phyloP scores from a whole-genome alignment of 2,329 filamentous ascomycete genomes.

The Verticillium alfalfae region DNA sequence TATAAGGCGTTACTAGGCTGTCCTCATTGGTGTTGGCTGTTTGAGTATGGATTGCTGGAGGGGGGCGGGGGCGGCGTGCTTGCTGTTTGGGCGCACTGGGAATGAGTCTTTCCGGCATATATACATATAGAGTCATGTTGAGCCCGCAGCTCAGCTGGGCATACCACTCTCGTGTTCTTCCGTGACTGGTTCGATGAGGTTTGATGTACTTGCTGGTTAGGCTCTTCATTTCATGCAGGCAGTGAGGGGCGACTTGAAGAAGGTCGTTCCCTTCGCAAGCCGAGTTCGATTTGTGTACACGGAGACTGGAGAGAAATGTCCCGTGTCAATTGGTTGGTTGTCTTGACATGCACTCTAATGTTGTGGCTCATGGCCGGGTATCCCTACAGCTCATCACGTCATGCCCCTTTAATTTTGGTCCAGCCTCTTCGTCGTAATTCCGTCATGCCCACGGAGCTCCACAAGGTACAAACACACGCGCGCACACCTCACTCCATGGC shows the following conservation, averaged over 20 bases:
- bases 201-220: not conserved
- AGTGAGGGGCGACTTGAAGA: too few species aligned
- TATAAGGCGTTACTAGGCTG: not conserved
- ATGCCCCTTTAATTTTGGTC: not conserved
- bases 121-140: not conserved
- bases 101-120: not conserved
- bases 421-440: not conserved
- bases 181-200: too few species aligned
- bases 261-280: too few species aligned
- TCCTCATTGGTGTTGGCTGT: not conserved
- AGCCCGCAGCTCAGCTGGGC: not conserved
- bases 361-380: slow-evolving; percentile 1
- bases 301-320: too few species aligned
- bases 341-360: not conserved
- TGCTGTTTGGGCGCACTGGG: not conserved
- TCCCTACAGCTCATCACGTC: not conserved
- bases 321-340: too few species aligned
- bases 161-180: too few species aligned
- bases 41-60: not conserved
- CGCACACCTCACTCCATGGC: not conserved
- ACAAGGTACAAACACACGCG: not conserved
- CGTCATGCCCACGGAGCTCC: not conserved
- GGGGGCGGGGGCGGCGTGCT: not conserved
- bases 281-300: too few species aligned
- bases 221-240: not conserved